phyloP scores from a whole-genome alignment of 1,284 basidiomycete species.

The Fistulinella cinereoalba region DNA sequence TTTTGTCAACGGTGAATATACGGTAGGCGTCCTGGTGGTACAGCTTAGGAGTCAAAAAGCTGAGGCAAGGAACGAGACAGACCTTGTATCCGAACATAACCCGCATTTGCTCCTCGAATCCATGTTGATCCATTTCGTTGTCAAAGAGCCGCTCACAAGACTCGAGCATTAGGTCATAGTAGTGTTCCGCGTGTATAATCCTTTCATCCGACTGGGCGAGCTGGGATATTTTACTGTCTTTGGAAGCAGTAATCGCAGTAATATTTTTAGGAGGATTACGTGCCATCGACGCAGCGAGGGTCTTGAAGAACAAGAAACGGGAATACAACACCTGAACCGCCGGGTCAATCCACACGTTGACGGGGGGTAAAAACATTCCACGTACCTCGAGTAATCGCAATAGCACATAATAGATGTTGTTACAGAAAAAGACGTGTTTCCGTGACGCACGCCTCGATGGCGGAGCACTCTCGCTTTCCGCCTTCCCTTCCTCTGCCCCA shows the following conservation, averaged over 20 bases:
- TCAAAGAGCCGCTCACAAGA: conserved; percentile 91
- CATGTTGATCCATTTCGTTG: conserved; percentile 82
- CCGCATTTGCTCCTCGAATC: conserved; percentile 90
- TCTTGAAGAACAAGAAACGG: conserved; percentile 81
- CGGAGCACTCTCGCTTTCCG: conserved; percentile 21
- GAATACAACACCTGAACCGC: conserved; percentile 74
- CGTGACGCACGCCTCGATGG: conserved; percentile 34
- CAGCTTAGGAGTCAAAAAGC: background rate
- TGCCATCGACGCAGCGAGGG: conserved; percentile 53
- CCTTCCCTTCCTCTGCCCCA: conserved; percentile 26
- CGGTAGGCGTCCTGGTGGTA: conserved; percentile 67
- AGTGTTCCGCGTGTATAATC: conserved; percentile 47
- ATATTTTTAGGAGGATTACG: conserved; percentile 30
- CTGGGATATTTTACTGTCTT: conserved; percentile 31
- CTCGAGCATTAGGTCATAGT: conserved; percentile 83
- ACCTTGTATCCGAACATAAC: conserved; percentile 87
- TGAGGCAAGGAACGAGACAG: conserved; percentile 1
- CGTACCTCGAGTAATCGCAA: conserved; percentile 82
- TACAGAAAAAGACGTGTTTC: conserved; percentile 79
- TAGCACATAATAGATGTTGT: conserved; percentile 85
- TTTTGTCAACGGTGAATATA: conserved; percentile 92
- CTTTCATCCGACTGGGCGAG: conserved; percentile 24
- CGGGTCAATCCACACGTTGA: conserved; percentile 1
- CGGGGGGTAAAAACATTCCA: conserved; percentile 6
- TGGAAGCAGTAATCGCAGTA: conserved; percentile 31